Base-by-base conservation (phyloP, 192 early-diverging fungal species). In the Backusella westeae region DNA sequence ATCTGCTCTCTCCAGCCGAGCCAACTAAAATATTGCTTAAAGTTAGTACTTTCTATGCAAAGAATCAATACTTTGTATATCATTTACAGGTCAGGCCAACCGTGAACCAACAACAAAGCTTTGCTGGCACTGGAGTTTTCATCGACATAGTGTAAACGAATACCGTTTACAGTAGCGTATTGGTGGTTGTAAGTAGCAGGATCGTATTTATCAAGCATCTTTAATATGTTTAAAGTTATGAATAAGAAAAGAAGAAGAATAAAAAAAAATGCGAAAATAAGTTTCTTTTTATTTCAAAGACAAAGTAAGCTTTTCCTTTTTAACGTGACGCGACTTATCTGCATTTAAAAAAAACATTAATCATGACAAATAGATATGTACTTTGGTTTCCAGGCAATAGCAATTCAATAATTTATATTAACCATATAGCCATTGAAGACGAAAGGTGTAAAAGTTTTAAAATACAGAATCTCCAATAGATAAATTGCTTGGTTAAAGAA, bases 1-100 rank as follows among this genome's bases (percentile, higher is more conserved):
- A 91, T 91, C 56, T 83, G 82, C 21, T 83, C 70, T 67, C 82
- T 67, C 82, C 82, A 83, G 38, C 78, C 78, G 19, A 74, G 34
- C 73, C 72, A 79, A 7, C 72, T 74, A 75, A 15, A 52, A 36
- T 59, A 53, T 38, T 23, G 10, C 15, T 36, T 29, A n/a, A 32
- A n/a, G 14, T 14, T 34, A 49, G 6, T 53, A 17, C 26, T 56
- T 6, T 21, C 14, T 63, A 63, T 17, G 63, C 32, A 39, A 73
- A 39, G 15, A 44, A 41, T 26, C 53, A 69, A 23, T 23, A 8
- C 10, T 29, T 63, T 29, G n/a, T 63, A 29, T 63, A 63, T n/a
- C n/a, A 49, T 63, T 63, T 79, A 83, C 66, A 83, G 72, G 26
- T 83, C 82, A 8, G 82, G 82, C 73, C 76, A 83, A 12, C 82